Base-by-base conservation (phyloP, 129 eudicot species). In the Cynara cardunculus region DNA sequence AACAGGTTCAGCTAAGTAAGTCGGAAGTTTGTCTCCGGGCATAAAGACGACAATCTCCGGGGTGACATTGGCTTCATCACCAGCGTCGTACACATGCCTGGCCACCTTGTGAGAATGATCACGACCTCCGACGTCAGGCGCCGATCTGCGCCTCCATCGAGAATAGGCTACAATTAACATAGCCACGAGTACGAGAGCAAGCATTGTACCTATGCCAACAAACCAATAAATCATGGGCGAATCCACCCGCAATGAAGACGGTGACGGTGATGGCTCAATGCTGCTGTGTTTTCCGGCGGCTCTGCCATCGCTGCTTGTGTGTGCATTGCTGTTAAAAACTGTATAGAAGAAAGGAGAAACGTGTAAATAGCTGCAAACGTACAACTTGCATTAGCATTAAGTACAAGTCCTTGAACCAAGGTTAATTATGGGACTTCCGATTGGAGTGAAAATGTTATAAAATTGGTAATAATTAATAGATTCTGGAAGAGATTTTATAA, bases 1-100 rank as follows among this genome's bases (percentile, higher is more conserved):
- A 67, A 61, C 78, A 16, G 92, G 89, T 78, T 71, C 80, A 39
- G 96, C 96, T 41, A 91, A 46, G 84, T 78, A 82, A 7, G 86
- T 85, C 28, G 96, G 96, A 49, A 78, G 81, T 11, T 87, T 79
- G 2, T 89, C 93, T 35, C 96, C 96, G 71, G 96, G 87, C 92
- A 88, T 89, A 74, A 91, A 84, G 2, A 91, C 96, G 11, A 80
- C 80, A 2, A 88, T 71, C 85, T 85, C 71, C 0, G 87, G 88
- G 77, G 21, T 66, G 27, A 41, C 59, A 25, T 65, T 61, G 66
- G 26, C 32, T 25, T 76, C 85, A 46, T 16, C 85, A 72, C 72
- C 75, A 0, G 5, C 24, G 39, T 39, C 19, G 68, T 72, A 26
- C 49, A 81, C 84, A 65, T 39, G 69, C 6, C 3, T 7, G 18